Evolutionary conservation across 176 grass and related monocot genomes (phyloP).

Genomic region (Raddia guianensis): DNA sequence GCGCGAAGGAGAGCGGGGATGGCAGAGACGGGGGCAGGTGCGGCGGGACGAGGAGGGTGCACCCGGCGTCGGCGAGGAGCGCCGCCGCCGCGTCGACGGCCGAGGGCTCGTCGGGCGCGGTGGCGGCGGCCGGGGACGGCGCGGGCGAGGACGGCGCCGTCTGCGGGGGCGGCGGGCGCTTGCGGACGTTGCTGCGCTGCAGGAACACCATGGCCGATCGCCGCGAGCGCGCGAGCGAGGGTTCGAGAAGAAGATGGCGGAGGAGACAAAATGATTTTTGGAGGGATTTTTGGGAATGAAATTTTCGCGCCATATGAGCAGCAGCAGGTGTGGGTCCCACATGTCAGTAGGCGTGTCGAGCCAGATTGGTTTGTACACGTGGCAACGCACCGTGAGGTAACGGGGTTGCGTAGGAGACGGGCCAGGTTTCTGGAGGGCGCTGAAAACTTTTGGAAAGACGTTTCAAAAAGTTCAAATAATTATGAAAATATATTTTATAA

Average conservation of each 20-base stretch:
- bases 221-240: background rate
- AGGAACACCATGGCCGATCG: constrained; percentile 80
- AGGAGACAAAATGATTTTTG: background rate
- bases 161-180: constrained; percentile 41
- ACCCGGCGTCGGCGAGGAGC: constrained; percentile 79
- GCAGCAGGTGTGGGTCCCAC: too few relatives aligned
- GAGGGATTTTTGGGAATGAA: constrained; percentile 34
- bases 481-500: too few relatives aligned
- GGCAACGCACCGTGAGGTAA: too few relatives aligned
- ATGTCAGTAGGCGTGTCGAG: too few relatives aligned
- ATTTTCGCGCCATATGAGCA: constrained; percentile 39
- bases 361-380: too few relatives aligned
- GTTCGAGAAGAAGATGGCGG: constrained; percentile 37
- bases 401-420: too few relatives aligned
- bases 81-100: constrained; percentile 55
- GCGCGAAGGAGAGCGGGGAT: constrained; percentile 42
- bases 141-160: background rate
- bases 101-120: constrained; percentile 5
- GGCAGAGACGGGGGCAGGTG: constrained; percentile 48
- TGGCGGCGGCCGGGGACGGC: background rate
- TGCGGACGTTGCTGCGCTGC: constrained; percentile 69
- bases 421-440: too few relatives aligned
- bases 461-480: too few relatives aligned
- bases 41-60: constrained; percentile 68
- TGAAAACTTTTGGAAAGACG: too few relatives aligned